Base-by-base conservation (phyloP, 768 basidiomycete species). In the Russula griseocarnosa region DNA sequence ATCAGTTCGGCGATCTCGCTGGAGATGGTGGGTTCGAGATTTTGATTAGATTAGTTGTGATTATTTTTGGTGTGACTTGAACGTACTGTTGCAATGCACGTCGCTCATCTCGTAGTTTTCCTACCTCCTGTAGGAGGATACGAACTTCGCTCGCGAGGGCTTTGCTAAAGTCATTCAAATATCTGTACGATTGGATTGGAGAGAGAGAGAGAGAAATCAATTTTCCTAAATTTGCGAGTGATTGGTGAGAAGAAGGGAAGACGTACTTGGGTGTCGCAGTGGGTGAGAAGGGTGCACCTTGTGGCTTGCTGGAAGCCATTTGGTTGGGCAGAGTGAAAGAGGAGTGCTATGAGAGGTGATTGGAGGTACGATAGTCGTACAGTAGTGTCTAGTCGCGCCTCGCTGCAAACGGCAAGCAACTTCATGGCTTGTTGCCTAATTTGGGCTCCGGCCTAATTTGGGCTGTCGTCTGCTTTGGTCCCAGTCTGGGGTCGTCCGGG, bases 1-100 rank as follows among this genome's bases (percentile, higher is more conserved):
- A 93, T 88, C 63, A 93, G 78, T 72, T 90, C 88, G 28, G 90
- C 86, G 67, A 94, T 90, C 74, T 94, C 91, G 67, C 91, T 92
- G 70, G 55, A 42, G 53, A 22, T 5, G 44, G 6, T 36, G 46
- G 24, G 46, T 40, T 40, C 40, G 40, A 20, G 51, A 14, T 49
- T 55, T 26, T 36, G 42, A 58, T 40, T 40, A 40, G 38, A 40
- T 40, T 28, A n/a, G 47, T 28, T 8, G 32, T 32, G 14, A n/a
- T n/a, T 40, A 5, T 30, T 30, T 30, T 30, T 42, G 50, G 60
- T 3, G 24, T 9, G 30, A 20, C 10, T 20, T 28, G 63, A 38
- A 77, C 79, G 69, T 65, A 84, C 83, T 81, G 82, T 64, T 85
- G 84, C 62, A 85, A 73, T 50, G 81, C 78, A 34, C 82, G 73